Evolutionary conservation across 345 rosid genomes (phyloP).

Genomic region (Conringia planisiliqua): DNA sequence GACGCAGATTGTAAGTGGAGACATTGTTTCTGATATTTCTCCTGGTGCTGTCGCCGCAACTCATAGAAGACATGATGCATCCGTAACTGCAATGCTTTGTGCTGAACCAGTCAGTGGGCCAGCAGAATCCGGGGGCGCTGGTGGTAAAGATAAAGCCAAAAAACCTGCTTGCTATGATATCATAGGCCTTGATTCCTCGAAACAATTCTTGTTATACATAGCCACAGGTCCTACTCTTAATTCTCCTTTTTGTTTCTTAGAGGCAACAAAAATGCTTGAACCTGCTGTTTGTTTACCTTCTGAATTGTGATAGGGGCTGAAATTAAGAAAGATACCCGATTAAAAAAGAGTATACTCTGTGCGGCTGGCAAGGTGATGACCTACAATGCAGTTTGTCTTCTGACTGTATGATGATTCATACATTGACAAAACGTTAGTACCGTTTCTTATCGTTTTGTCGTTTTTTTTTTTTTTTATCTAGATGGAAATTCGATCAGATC

Average conservation of each 20-base stretch:
- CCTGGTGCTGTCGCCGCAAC: conserved; percentile 89
- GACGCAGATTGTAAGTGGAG: conserved; percentile 89
- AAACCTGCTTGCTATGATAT: conserved; percentile 73
- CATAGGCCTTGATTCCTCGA: conserved; percentile 73
- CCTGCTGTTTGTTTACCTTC: conserved; percentile 6
- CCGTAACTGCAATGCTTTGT: conserved; percentile 87
- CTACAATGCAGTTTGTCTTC: conserved; percentile 5
- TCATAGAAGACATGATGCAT: conserved; percentile 91
- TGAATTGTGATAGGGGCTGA: conserved; percentile 54
- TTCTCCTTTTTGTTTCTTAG: conserved; percentile 3
- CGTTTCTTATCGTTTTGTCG: conserved; percentile 10
- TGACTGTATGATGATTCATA: neutral
- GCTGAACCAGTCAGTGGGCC: conserved; percentile 77
- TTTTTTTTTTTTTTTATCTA: conserved; percentile 32
- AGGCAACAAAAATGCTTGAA: conserved; percentile 14
- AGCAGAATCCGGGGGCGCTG: conserved; percentile 63
- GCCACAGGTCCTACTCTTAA: conserved; percentile 59
- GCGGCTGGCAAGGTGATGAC: conserved; percentile 80
- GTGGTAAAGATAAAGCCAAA: conserved; percentile 87
- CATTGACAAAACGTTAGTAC: neutral
- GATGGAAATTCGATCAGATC: conserved; percentile 96
- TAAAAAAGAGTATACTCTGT: conserved; percentile 67
- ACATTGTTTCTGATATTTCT: conserved; percentile 95
- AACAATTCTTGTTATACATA: conserved; percentile 70
- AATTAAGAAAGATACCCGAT: conserved; percentile 73